A percentile compares a stretch with the other conserved stretches of the same genome.
phyloP scores from a whole-genome alignment of 2,329 filamentous ascomycete genomes.

The Penicillium sclerotigenum region DNA sequence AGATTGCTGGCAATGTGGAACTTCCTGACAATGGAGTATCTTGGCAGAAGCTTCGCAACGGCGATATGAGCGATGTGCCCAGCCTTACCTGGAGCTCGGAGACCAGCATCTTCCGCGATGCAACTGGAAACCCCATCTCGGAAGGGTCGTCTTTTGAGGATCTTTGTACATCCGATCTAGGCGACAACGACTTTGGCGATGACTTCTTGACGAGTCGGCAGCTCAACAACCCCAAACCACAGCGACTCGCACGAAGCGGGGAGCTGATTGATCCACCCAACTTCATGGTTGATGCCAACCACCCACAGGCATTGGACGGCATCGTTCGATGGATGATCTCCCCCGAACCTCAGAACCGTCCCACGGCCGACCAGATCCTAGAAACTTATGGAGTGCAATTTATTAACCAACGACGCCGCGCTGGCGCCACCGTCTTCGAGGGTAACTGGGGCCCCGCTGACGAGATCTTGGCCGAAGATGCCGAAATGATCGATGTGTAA shows the following conservation, averaged over 20 bases:
- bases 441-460: conserved; percentile 88
- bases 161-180: conserved; percentile 43
- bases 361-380: conserved; percentile 70
- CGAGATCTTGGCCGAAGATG: conserved; percentile 56
- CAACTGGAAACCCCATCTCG: conserved; percentile 64
- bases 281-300: conserved; percentile 79
- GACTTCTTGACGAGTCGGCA: conserved; percentile 33
- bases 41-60: conserved; percentile 85
- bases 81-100: conserved; percentile 77
- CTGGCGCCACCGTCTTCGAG: conserved; percentile 92
- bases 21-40: conserved; percentile 88
- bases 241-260: conserved; percentile 44
- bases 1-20: conserved; percentile 90
- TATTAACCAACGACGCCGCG: conserved; percentile 72
- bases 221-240: conserved; percentile 24
- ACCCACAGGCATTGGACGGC: conserved; percentile 74
- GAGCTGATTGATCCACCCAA: conserved; percentile 68
- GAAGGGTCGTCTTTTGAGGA: conserved; percentile 45
- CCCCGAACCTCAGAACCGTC: conserved; percentile 69
- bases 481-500: conserved; percentile 63
- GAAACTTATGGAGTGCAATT: conserved; percentile 72
- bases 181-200: conserved; percentile 45
- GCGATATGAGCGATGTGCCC: conserved; percentile 84
- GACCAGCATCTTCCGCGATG: conserved; percentile 69
- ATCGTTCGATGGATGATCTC: conserved; percentile 87